Conservation (phyloP, 2,329 filamentous ascomycete species). For the Parasarocladium wereldwijsianum region DNA sequence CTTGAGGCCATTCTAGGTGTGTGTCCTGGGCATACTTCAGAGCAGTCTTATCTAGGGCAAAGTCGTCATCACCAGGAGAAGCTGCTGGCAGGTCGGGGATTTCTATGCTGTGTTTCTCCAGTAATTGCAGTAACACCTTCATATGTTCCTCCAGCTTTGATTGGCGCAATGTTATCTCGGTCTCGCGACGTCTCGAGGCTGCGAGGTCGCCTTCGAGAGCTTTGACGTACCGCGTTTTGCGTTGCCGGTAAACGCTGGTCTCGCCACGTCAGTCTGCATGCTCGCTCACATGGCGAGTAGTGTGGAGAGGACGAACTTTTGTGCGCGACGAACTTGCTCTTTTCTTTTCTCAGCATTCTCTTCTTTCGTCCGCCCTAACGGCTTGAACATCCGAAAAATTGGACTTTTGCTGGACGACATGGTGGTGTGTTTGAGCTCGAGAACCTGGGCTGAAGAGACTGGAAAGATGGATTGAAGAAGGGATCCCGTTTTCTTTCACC, state of each 20-base stretch:
- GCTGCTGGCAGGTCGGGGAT: neutral
- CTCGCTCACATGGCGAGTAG: neutral
- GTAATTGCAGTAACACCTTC: constrained; percentile 1
- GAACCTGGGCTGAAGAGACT: too few relatives aligned
- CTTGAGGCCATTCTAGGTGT: constrained; percentile 1
- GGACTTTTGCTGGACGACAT: constrained; percentile 3
- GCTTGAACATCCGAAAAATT: constrained; percentile 4
- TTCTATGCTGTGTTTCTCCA: constrained; percentile 1
- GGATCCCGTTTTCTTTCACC: too few relatives aligned
- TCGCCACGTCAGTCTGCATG: too few relatives aligned
- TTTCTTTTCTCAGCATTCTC: constrained; percentile 4
- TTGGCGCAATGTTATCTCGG: neutral
- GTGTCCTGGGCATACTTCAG: neutral
- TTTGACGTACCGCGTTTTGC: constrained; percentile 3
- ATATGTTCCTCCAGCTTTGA: constrained; percentile 1
- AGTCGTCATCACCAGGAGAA: neutral
- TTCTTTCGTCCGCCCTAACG: constrained; percentile 2
- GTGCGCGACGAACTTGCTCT: constrained; percentile 3
- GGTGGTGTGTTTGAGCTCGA: too few relatives aligned
- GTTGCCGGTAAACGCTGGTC: constrained; percentile 2
- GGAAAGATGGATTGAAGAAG: too few relatives aligned
- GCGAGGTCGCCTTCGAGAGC: constrained; percentile 3
- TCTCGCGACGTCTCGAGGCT: constrained; percentile 2
- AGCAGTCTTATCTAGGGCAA: neutral
- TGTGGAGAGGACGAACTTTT: constrained; percentile 1